Evolutionary conservation across 2,329 filamentous ascomycete species (phyloP).

Genomic region (Huntiella savannae): DNA sequence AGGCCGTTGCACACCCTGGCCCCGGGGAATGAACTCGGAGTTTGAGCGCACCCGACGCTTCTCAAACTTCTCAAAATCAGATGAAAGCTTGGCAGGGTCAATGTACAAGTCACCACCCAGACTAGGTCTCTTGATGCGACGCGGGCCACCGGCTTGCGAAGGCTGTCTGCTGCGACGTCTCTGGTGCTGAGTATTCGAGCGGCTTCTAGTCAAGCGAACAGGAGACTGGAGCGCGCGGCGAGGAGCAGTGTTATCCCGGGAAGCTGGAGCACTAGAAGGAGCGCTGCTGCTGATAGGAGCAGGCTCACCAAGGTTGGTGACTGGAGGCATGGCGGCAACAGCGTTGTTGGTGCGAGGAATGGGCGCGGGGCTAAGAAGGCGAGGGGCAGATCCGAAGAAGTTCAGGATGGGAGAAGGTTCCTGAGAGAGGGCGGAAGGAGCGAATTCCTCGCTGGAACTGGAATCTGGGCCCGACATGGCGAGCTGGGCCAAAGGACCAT

Average conservation of each 20-base stretch:
- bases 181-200: slow-evolving; percentile 35
- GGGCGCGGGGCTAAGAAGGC: slow-evolving; percentile 35
- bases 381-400: slow-evolving; percentile 9
- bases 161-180: slow-evolving; percentile 22
- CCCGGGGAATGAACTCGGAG: slow-evolving; percentile 12
- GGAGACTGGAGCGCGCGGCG: slow-evolving; percentile 34
- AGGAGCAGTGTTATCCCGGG: slow-evolving; percentile 27
- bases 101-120: slow-evolving; percentile 35
- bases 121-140: slow-evolving; percentile 32
- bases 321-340: neutral
- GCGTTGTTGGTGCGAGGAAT: slow-evolving; percentile 36
- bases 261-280: slow-evolving; percentile 2
- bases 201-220: slow-evolving; percentile 29
- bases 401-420: slow-evolving; percentile 7
- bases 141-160: slow-evolving; percentile 23
- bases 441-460: slow-evolving; percentile 5
- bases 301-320: slow-evolving; percentile 2
- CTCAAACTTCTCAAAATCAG: slow-evolving; percentile 12
- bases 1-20: slow-evolving; percentile 23
- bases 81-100: slow-evolving; percentile 20
- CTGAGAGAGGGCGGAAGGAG: neutral
- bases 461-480: slow-evolving; percentile 24
- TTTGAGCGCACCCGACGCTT: slow-evolving; percentile 8
- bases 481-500: slow-evolving; percentile 41
- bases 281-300: neutral